Base-by-base conservation (phyloP, 2,329 filamentous ascomycete genomes). In the Xylaria sp. region DNA sequence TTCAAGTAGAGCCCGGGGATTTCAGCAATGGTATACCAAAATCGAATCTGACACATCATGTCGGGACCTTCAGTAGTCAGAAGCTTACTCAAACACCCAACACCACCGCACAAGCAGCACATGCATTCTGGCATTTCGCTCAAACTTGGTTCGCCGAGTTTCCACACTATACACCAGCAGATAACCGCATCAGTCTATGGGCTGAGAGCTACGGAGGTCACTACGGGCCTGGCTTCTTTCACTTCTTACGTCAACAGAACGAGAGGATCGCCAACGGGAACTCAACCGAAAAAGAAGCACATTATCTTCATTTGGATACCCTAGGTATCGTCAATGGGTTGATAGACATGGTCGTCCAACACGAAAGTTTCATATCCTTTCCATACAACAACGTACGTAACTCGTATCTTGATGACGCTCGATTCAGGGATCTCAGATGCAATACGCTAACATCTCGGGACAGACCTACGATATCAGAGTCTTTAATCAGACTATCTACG, bases 51-150 rank as follows among this genome's bases (percentile, higher is more conserved):
- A 59, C 46, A 9, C 46, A 44, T 38, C 59, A 58, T 33, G 53
- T 59, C 56, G 63, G 56, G 2, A 66, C 63, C 4, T 66, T 61
- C 23, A 57, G 63, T 38, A 66, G 63, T 23, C 63, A 66, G 49
- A 60, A 56, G 15, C 17, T 56, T n/a, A 58, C 28, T 5, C 28
- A 51, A 33, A 62, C 64, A 23, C 26, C 58, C 6, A 74, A 79
- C 46, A 73, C 68, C 11, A 82, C 81, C 0, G 79, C 82, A 57
- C 78, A 76, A 0, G 83, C 83, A 36, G 82, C 81, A 10, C 79
- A 79, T 71, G 69, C 79, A 10, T 81, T 83, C 67, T 80, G 82
- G 40, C 82, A 83, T 6, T 80, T 80, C 1, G 82, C 83, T 63
- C 79, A 80, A 40, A 76, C 79, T 4, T 84, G 80, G 71, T 81